phyloP scores from a whole-genome alignment of 345 rosid species.

The Murraya koenigii region DNA sequence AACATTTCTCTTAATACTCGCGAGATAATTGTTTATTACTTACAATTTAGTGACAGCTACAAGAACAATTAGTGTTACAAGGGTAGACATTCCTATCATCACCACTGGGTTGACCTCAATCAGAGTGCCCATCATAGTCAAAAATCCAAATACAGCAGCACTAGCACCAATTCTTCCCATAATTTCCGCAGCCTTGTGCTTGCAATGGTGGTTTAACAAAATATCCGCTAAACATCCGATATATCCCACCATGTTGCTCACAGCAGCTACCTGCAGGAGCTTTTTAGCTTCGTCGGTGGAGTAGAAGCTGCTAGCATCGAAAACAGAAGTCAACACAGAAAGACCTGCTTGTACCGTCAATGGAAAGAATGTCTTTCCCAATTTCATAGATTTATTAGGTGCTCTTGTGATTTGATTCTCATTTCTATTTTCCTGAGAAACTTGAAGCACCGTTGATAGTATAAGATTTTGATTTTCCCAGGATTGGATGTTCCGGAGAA shows the following conservation, averaged over 20 bases:
- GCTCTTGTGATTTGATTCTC: too few relatives aligned
- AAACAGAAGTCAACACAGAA: not conserved
- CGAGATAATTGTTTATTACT: not conserved
- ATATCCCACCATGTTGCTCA: slow-evolving; percentile 4
- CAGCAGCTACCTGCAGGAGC: not conserved
- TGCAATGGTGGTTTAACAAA: not conserved
- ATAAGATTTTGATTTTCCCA: not conserved
- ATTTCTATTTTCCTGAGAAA: too few relatives aligned
- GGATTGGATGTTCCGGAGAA: not conserved
- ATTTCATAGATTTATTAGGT: not conserved
- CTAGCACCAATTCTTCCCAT: not conserved
- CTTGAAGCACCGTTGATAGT: not conserved
- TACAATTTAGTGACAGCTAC: not conserved
- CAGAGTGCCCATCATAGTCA: not conserved
- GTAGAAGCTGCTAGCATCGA: not conserved
- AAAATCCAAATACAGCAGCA: not conserved
- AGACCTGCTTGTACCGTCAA: slow-evolving; percentile 2
- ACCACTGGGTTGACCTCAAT: not conserved
- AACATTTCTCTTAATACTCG: too few relatives aligned
- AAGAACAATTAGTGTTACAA: not conserved
- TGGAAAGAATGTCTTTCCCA: not conserved
- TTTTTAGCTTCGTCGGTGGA: not conserved
- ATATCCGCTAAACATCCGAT: not conserved
- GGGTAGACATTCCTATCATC: not conserved
- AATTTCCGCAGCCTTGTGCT: not conserved